Conservation (phyloP, 2,329 filamentous ascomycete species). For the Boeremia exigua region DNA sequence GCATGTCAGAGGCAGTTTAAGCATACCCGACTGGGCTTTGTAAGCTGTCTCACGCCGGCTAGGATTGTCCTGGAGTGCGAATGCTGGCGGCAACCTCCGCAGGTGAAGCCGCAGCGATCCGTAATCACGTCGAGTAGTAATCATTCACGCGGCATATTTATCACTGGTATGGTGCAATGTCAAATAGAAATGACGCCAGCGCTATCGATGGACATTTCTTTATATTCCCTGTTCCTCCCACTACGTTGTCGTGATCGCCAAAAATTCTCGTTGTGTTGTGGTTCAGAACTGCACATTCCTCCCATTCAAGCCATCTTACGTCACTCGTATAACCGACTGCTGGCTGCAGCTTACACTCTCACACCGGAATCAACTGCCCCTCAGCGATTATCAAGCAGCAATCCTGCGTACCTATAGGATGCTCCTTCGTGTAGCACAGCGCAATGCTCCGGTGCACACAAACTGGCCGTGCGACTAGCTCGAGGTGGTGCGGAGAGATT, state of each 20-base stretch:
- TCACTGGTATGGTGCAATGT: background rate
- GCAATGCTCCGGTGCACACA: background rate
- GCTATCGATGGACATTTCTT: background rate
- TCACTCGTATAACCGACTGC: background rate
- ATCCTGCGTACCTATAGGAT: background rate
- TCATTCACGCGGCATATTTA: background rate
- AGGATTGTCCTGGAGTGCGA: too few relatives aligned
- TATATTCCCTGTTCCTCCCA: background rate
- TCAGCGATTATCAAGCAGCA: background rate
- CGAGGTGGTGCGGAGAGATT: constrained; percentile 5
- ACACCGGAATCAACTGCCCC: background rate
- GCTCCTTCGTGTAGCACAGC: background rate
- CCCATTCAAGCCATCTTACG: background rate
- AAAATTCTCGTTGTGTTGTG: background rate
- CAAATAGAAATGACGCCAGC: constrained; percentile 2
- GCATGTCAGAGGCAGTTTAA: background rate
- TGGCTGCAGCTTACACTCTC: background rate
- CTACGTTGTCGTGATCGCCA: background rate
- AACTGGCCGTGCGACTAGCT: constrained; percentile 8
- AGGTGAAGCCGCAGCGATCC: too few relatives aligned
- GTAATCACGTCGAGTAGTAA: constrained; percentile 1
- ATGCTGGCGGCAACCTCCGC: too few relatives aligned
- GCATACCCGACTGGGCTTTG: too few relatives aligned
- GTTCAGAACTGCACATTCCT: background rate
- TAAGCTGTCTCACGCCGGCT: too few relatives aligned